phyloP scores from a whole-genome alignment of 2,329 filamentous ascomycete genomes.

The Ophiostoma tasmaniense region DNA sequence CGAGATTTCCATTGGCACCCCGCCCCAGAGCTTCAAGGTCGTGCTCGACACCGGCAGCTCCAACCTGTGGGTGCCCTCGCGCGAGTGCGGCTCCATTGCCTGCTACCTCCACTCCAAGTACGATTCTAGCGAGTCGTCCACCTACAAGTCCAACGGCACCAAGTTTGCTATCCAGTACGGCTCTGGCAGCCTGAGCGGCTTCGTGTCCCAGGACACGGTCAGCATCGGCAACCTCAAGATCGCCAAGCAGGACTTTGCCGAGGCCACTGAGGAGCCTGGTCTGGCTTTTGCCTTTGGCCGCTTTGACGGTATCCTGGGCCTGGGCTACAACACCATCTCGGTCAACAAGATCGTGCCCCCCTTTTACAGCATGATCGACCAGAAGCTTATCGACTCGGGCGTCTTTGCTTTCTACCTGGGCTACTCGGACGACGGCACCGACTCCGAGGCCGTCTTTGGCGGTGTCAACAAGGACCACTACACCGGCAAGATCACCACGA shows the following conservation, averaged over 20 bases:
- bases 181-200: conserved; percentile 87
- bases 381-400: conserved; percentile 80
- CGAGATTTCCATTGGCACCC: conserved; percentile 85
- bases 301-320: conserved; percentile 92
- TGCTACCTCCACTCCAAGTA: conserved; percentile 98
- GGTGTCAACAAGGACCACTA: conserved; percentile 75
- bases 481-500: conserved; percentile 80
- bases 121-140: conserved; percentile 79
- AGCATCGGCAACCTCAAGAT: conserved; percentile 83
- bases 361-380: conserved; percentile 92
- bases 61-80: conserved; percentile 96
- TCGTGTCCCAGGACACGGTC: conserved; percentile 81
- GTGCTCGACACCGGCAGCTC: conserved; percentile 97
- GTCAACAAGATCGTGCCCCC: conserved; percentile 92
- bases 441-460: conserved; percentile 85
- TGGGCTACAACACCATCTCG: conserved; percentile 93
- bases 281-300: conserved; percentile 95
- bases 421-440: conserved; percentile 57
- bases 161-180: conserved; percentile 92
- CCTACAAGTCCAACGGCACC: conserved; percentile 89
- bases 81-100: conserved; percentile 85
- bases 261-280: conserved; percentile 91
- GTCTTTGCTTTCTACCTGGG: conserved; percentile 97
- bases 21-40: conserved; percentile 94
- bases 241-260: conserved; percentile 87